Base-by-base conservation (phyloP, 2,329 filamentous ascomycete species). In the Microdochium nivale region DNA sequence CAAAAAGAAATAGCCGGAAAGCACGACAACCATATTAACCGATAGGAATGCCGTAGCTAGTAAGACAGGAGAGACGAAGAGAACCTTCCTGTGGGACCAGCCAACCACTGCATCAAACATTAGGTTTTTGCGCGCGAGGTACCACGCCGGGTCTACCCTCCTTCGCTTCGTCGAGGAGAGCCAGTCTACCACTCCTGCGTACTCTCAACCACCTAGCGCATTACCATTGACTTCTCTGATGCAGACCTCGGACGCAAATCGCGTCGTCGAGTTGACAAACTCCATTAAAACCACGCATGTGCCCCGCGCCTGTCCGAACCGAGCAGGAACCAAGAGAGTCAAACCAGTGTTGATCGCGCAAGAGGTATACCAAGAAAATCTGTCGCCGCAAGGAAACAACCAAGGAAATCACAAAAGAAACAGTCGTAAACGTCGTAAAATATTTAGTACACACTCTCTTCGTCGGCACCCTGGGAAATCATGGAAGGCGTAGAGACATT, bases 401-500 rank as follows among this genome's bases (percentile, higher is more conserved):
- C 58, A 59, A 58, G 60, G 56, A 59, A 59, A 62, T 59, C 56
- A 70, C 62, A 72, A 70, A 73, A 58, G 67, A 75, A 75, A 75
- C 78, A 76, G 67, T 79, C 54, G 67, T 68, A 69, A 59, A 78
- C 72, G 63, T 79, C 60, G 70, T 66, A 60, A n/a, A n/a, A 63
- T 58, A 68, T 67, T 74, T 80, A 86, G 66, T 86, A 86, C 73
- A 86, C 80, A 74, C 83, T 86, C 63, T 85, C 82, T 70, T 87
- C 83, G 62, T 87, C 84, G 48, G 78, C 81, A 52, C 83, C 84
- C 63, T 86, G 84, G 48, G 84, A 87, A 51, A 78, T 85, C 81
- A 87, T 87, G 55, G 83, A 86, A 51, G 83, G 83, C 53, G 83
- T 86, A 48, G 83, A 85, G 49, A 82, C 81, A 60, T 81, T 83